These are phyloP conservation scores for Blastocystis sp. DNA, from an alignment of 352 stramenopile species.

Conservation along the genomic window DNA sequence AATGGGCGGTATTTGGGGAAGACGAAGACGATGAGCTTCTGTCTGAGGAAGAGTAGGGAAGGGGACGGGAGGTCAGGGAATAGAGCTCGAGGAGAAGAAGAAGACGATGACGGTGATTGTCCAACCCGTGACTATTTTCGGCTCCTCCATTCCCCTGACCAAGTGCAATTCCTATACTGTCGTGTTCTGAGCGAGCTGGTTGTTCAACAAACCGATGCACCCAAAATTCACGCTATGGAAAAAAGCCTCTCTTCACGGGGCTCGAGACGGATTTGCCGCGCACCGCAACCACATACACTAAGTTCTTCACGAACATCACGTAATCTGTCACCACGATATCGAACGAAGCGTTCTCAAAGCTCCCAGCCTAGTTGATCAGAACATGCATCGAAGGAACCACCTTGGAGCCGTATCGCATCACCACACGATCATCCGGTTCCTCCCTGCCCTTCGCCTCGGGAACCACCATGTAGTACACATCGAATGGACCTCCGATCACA, in stretches of 20 bases:
- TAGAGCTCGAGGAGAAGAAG: slow-evolving; percentile 5
- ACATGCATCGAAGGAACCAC: not conserved
- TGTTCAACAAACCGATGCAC: not conserved
- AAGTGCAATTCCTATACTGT: slow-evolving; percentile 16
- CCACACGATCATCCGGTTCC: slow-evolving; percentile 16
- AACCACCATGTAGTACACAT: slow-evolving; percentile 61
- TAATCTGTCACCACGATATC: slow-evolving; percentile 69
- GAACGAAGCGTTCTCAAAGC: slow-evolving; percentile 52
- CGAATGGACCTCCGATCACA: slow-evolving; percentile 21
- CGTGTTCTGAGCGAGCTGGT: not conserved
- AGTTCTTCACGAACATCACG: slow-evolving; percentile 45
- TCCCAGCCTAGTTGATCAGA: not conserved
- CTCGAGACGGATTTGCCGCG: slow-evolving; percentile 24
- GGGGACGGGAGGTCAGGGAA: not conserved
- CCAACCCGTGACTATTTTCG: slow-evolving; percentile 49
- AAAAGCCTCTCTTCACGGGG: slow-evolving; percentile 35
- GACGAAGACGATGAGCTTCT: slow-evolving; percentile 18
- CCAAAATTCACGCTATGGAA: slow-evolving; percentile 26
- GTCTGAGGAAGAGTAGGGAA: slow-evolving; percentile 48
- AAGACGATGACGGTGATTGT: slow-evolving; percentile 1
- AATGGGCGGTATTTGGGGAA: slow-evolving; percentile 27
- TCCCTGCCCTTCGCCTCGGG: slow-evolving; percentile 23
- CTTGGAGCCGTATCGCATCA: slow-evolving; percentile 57
- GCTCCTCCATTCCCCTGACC: slow-evolving; percentile 13
- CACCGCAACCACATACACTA: slow-evolving; percentile 56